Base-by-base conservation (phyloP, 805 yeast genomes). In the Lipomyces yamanashiensis region DNA sequence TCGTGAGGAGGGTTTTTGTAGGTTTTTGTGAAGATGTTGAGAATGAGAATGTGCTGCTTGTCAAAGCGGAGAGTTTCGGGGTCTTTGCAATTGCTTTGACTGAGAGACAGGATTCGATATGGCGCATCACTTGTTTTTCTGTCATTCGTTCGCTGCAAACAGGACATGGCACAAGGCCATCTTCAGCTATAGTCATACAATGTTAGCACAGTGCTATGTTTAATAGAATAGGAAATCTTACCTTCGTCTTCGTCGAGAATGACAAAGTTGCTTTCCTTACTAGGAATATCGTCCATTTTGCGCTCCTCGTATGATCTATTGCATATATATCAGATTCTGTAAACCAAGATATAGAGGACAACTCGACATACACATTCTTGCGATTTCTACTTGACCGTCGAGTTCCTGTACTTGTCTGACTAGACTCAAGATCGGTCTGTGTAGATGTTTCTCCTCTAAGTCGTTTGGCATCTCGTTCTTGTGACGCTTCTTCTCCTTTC, bases 131-230 rank as follows among this genome's bases (percentile, higher is more conserved):
- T 49, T 57, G 53, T 23, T 59, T 60, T 34, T 50, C 62, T 9
- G 68, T 81, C 84, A 86, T 84, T 34, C 74, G 74, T 47, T 81
- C 77, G 8, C 75, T 73, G 73, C 96, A 89, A 1, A 89, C 79
- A 0, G 96, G 96, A 72, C 96, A 89, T 55, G 71, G 72, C n/a
- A 72, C 75, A 1, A 74, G 71, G 19, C 73, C 76, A 7, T 54
- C 51, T 23, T n/a, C 17, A 10, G 47, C 47, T 43, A 43, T 15
- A 13, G 19, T 4, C 3, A 5, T 28, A 5, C 28, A 5, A 28
- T 2, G 47, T 43, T 13, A 8, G 21, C 21, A n/a, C 21, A 43
- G 19, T 2, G 19, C 21, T 43, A 43, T 15, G n/a, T 21, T n/a
- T n/a, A 43, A 7, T 15, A 19, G 15, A 21, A 39, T 7, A 39